Conservation (phyloP, 768 basidiomycete species). For the Suillus luteus region DNA sequence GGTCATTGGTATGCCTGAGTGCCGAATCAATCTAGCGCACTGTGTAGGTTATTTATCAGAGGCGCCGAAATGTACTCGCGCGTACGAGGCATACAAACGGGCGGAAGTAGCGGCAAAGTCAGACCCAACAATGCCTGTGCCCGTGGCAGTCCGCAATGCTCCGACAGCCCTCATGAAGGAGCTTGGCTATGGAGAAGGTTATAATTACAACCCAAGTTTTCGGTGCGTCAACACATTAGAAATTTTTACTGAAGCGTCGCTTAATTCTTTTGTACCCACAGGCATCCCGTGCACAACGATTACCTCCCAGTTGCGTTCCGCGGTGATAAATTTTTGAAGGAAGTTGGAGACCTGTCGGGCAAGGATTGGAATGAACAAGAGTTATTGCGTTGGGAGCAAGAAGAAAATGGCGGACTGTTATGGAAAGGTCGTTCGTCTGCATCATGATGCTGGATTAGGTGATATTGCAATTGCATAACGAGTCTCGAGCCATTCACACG, state of each 20-base stretch:
- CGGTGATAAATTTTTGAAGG: conserved; percentile 45
- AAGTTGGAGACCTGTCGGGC: conserved; percentile 42
- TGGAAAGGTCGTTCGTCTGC: conserved; percentile 46
- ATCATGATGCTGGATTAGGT: neutral
- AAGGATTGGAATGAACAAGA: conserved; percentile 65
- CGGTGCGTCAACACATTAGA: conserved; percentile 36
- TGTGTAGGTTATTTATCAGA: conserved; percentile 78
- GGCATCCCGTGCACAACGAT: conserved; percentile 67
- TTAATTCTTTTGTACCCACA: conserved; percentile 22
- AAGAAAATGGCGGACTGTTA: conserved; percentile 46
- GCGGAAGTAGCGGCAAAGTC: conserved; percentile 63
- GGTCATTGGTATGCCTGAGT: conserved; percentile 79
- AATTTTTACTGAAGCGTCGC: neutral
- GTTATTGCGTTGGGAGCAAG: conserved; percentile 55
- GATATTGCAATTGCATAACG: neutral
- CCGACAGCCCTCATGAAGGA: conserved; percentile 72
- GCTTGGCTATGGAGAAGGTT: conserved; percentile 65
- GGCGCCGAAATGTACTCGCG: conserved; percentile 77
- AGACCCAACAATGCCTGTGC: conserved; percentile 60
- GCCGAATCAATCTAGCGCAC: conserved; percentile 77
- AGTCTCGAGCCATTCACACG: neutral
- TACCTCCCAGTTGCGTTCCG: conserved; percentile 56
- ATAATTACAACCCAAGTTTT: conserved; percentile 64
- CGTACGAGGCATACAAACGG: conserved; percentile 75
- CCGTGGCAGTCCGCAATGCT: conserved; percentile 74